phyloP scores from a whole-genome alignment of 225 moss, liverwort and hornwort species.

The Bryoerythrophyllum caledonicum region DNA sequence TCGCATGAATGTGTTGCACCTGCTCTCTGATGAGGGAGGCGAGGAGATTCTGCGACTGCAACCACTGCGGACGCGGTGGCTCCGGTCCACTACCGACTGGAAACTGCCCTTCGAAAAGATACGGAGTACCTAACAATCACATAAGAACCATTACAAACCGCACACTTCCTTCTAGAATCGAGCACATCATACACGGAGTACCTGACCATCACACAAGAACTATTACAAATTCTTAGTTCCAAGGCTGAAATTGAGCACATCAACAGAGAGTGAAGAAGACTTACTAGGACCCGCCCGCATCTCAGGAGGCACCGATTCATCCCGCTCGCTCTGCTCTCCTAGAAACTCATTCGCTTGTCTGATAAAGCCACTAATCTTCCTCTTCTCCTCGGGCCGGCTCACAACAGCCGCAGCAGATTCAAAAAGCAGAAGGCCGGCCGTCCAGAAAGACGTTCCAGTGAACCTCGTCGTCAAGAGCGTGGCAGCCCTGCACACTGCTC shows the following conservation, averaged over 20 bases:
- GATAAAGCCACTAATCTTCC: constrained; percentile 56
- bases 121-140: constrained; percentile 58
- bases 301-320: constrained; percentile 53
- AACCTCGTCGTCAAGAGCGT: constrained; percentile 81
- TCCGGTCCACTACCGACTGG: constrained; percentile 70
- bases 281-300: constrained; percentile 93
- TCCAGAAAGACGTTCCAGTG: constrained; percentile 82
- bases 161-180: background rate
- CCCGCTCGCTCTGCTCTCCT: constrained; percentile 62
- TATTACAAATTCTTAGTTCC: background rate
- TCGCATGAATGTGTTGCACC: constrained; percentile 42
- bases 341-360: constrained; percentile 76
- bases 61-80: constrained; percentile 78
- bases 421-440: constrained; percentile 72
- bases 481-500: constrained; percentile 79
- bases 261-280: constrained; percentile 13
- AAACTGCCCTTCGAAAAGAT: constrained; percentile 90
- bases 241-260: background rate
- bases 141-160: background rate
- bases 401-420: constrained; percentile 79
- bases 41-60: constrained; percentile 69
- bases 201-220: constrained; percentile 41
- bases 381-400: constrained; percentile 61
- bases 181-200: background rate
- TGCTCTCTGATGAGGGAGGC: constrained; percentile 43